A percentile compares a stretch with the other conserved stretches of the same genome.
These are phyloP conservation scores for Juncus inflexus DNA, from an alignment of 176 grass and related monocot species.

Conservation along the genomic window DNA sequence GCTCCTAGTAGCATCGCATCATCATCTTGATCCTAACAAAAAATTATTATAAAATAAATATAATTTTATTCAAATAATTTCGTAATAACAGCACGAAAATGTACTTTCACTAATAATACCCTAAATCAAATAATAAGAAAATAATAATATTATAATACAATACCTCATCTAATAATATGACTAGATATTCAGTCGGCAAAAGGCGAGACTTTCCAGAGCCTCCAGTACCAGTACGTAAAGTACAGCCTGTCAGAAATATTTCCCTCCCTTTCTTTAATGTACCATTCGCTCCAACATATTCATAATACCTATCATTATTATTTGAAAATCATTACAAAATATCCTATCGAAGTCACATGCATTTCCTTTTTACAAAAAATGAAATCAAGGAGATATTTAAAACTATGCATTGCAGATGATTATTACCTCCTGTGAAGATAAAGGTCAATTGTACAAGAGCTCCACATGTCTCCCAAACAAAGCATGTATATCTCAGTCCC, in stretches of 20 bases:
- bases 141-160: conserved; percentile 6
- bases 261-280: conserved; percentile 91
- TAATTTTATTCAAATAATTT: conserved; percentile 11
- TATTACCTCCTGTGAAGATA: conserved; percentile 81
- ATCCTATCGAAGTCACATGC: too few species aligned
- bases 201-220: conserved; percentile 63
- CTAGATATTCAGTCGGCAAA: conserved; percentile 91
- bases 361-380: too few species aligned
- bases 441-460: conserved; percentile 75
- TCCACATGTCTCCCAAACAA: conserved; percentile 88
- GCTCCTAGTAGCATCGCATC: conserved; percentile 89
- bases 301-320: conserved; percentile 58
- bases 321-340: not conserved
- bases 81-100: not conserved
- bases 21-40: conserved; percentile 73
- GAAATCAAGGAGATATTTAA: too few species aligned
- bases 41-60: conserved; percentile 21
- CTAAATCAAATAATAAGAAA: not conserved
- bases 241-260: conserved; percentile 83
- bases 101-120: not conserved
- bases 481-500: conserved; percentile 97
- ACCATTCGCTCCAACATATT: conserved; percentile 63
- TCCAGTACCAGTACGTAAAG: conserved; percentile 73
- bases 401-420: conserved; percentile 8
- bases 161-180: conserved; percentile 93